Base-by-base conservation (phyloP, 495 filamentous ascomycete genomes). In the Penicillium tannophilum region DNA sequence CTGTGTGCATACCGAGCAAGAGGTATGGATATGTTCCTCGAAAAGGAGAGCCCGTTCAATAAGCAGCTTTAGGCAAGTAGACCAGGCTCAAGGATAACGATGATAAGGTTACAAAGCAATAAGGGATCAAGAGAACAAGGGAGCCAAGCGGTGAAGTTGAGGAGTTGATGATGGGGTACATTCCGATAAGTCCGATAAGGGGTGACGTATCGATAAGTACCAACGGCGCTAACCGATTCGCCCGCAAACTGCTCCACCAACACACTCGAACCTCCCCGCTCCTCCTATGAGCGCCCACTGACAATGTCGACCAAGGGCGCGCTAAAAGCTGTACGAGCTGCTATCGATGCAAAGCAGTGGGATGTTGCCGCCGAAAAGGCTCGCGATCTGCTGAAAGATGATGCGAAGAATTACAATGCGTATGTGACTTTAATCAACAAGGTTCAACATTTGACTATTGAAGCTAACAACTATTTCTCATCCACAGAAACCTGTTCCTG, bases 321-420 rank as follows among this genome's bases (percentile, higher is more conserved):
- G 61, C 79, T 98, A 56, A 98, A 96, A 74, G 87, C 89, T 55
- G 89, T 92, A 55, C 89, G 88, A 67, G 80, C 86, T 48, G 88
- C 90, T 52, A 78, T 97, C 56, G 89, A 93, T 68, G 82, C 87
- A 35, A 84, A 90, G 58, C 89, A 95, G 63, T 98, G 87, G 77
- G 83, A 85, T 63, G 82, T 84, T 57, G 91, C 90, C 35, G 79
- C 87, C 52, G 75, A 82, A 19, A 85, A 90, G 63, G 86, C 88
- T 17, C 82, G 86, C 62, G 81, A 73, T 36, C 70, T 92, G 41
- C 75, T 97, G 52, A 73, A 85, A 33, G 79, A 82, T 61, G 92
- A 98, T 61, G 76, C 88, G 20, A 80, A 88, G 52, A 93, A 87
- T 68, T 96, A 96, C 72, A 87, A 91, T 72, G 90, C 86, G 89